Evolutionary conservation across 192 early-diverging fungal species (phyloP), one percentile per base, ranked within the genome.

Genomic region (Mortierella hygrophila): DNA sequence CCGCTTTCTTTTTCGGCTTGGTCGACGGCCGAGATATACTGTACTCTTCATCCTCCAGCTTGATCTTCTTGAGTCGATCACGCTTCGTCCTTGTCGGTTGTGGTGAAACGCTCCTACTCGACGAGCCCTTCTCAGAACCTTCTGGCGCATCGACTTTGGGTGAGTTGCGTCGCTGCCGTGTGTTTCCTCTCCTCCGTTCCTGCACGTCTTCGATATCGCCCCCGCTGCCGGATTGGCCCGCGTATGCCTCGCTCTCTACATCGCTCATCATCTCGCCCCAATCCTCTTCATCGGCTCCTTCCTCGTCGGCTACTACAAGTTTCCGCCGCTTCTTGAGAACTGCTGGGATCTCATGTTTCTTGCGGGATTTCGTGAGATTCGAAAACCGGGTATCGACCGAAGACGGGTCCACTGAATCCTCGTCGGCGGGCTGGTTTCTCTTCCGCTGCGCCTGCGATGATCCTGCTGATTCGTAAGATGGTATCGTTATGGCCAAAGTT

Each of bases 311-410:
- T 8, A 40, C 49, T 15, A 85, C 2, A 40, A 40, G 38, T 44
- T 55, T 85, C 11, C 77, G 77, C 44, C 76, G 70, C 35, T 85
- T 79, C 26, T 32, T 69, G 46, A 85, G 44, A 10, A 83, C 77
- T 10, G 68, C 1, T 21, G 11, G 52, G 10, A 54, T 26, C 1
- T 32, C 32, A 32, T 54, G 41, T 15, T 40, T 23, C 8, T 18
- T 38, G 29, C 6, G 74, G 76, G 32, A 38, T 38, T 23, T 57
- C 26, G 11, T 49, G 26, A 47, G 60, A 10, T 65, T n/a, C 2
- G 54, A 23, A 29, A 38, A 44, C 20, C 18, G 37, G 13, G 41
- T 16, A 5, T 23, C 29, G 4, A 47, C 42, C 37, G 46, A 32
- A 41, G 29, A 10, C 1, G 44, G 15, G 20, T 49, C 65, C 26